These are phyloP conservation scores for Mollisiaceae sp. DNA, from an alignment of 2,329 filamentous ascomycete species.

Conservation along the genomic window DNA sequence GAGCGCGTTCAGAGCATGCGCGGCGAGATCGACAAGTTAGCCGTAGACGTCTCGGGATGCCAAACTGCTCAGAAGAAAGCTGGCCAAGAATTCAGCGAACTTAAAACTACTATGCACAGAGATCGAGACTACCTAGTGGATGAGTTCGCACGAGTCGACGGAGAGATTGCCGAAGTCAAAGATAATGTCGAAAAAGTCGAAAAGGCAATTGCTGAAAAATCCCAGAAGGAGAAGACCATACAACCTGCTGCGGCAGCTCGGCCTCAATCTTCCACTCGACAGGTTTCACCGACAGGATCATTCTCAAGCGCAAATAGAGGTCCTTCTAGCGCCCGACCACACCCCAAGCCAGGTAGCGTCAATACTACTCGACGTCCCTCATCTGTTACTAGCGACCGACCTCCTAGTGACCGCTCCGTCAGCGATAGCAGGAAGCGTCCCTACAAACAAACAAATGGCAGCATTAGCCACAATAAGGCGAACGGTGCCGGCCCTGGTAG, in stretches of 20 bases:
- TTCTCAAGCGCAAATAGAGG: background rate
- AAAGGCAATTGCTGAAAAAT: background rate
- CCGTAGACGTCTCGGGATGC: background rate
- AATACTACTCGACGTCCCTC: background rate
- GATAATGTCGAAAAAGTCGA: background rate
- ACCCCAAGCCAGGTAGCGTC: background rate
- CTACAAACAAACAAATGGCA: background rate
- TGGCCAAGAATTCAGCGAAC: background rate
- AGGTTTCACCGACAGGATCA: background rate
- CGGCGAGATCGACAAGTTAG: background rate
- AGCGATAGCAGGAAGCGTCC: constrained; percentile 1
- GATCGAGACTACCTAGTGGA: background rate
- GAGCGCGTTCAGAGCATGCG: constrained; percentile 1
- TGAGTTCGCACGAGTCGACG: background rate
- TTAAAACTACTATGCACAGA: background rate
- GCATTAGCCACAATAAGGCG: background rate
- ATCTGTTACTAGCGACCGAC: background rate
- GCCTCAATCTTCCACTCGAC: background rate
- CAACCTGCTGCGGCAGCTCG: background rate
- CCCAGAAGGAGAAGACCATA: background rate
- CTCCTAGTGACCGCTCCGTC: background rate
- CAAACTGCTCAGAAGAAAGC: background rate
- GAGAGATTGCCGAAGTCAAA: background rate
- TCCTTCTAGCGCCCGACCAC: background rate
- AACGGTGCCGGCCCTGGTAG: background rate